Evolutionary conservation across 371 early-diverging fungal species (phyloP).

Genomic region (Capniomyces stellatus): DNA sequence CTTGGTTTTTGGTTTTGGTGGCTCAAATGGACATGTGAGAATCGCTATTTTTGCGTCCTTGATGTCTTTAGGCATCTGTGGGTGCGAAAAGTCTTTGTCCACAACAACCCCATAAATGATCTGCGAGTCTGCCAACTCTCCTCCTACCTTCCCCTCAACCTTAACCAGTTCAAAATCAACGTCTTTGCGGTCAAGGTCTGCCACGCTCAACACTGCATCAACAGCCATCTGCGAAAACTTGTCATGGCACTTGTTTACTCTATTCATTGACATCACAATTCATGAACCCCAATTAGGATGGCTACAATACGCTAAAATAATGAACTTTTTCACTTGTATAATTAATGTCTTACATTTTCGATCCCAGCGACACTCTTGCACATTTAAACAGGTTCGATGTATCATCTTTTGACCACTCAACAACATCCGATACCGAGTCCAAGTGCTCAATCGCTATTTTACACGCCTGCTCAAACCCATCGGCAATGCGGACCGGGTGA

Average conservation of each 20-base stretch:
- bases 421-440: constrained; percentile 77
- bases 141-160: constrained; percentile 97
- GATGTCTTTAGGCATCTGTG: constrained; percentile 97
- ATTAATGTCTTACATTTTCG: constrained; percentile 58
- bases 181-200: constrained; percentile 96
- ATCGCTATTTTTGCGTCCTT: constrained; percentile 95
- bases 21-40: constrained; percentile 99
- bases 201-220: constrained; percentile 93
- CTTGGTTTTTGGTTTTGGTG: constrained; percentile 99
- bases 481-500: constrained; percentile 98
- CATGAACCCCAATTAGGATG: no score
- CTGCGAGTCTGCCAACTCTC: constrained; percentile 79
- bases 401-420: constrained; percentile 68
- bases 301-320: no score
- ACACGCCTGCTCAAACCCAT: constrained; percentile 97
- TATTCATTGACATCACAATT: no score
- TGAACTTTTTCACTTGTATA: not conserved
- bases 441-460: constrained; percentile 79
- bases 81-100: constrained; percentile 99
- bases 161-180: constrained; percentile 99
- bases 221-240: constrained; percentile 95
- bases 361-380: constrained; percentile 94
- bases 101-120: constrained; percentile 96
- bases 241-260: constrained; percentile 91
- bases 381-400: constrained; percentile 81